These are phyloP conservation scores for Aethionema arabicum DNA, from an alignment of 345 rosid species.

Conservation along the genomic window DNA sequence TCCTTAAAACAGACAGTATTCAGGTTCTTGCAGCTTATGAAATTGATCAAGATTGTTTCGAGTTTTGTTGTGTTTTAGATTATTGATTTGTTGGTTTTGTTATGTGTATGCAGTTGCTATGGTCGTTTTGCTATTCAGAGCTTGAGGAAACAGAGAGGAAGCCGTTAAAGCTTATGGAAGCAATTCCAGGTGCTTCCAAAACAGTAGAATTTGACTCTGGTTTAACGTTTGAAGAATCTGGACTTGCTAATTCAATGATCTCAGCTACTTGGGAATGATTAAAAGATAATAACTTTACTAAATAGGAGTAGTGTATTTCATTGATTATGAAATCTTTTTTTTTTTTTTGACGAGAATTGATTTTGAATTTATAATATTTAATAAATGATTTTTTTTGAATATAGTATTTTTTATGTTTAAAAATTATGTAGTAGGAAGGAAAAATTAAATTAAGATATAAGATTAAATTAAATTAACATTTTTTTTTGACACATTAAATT, in stretches of 20 bases:
- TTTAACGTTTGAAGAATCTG: slow-evolving; percentile 75
- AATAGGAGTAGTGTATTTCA: too few species aligned
- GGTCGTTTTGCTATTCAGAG: slow-evolving; percentile 83
- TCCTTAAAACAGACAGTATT: slow-evolving; percentile 69
- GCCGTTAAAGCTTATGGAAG: slow-evolving; percentile 72
- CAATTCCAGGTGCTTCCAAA: slow-evolving; percentile 84
- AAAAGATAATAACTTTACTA: background rate
- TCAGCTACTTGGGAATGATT: slow-evolving; percentile 41
- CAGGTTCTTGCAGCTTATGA: slow-evolving; percentile 42
- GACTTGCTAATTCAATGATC: slow-evolving; percentile 83
- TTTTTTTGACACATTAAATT: too few species aligned
- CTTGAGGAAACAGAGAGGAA: slow-evolving; percentile 53
- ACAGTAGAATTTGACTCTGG: slow-evolving; percentile 61
- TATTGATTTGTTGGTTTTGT: slow-evolving; percentile 17
- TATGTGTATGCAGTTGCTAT: slow-evolving; percentile 61
- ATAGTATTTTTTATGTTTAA: too few species aligned
- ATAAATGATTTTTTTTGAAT: too few species aligned
- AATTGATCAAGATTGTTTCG: too few species aligned
- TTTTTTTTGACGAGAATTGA: too few species aligned
- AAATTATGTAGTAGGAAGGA: too few species aligned
- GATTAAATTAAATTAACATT: too few species aligned
- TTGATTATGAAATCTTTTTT: too few species aligned
- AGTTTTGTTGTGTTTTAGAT: too few species aligned
- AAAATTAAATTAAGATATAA: too few species aligned
- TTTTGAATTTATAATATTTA: too few species aligned